Conservation (phyloP, 2,329 filamentous ascomycete species). For the Polytolypa hystricis region DNA sequence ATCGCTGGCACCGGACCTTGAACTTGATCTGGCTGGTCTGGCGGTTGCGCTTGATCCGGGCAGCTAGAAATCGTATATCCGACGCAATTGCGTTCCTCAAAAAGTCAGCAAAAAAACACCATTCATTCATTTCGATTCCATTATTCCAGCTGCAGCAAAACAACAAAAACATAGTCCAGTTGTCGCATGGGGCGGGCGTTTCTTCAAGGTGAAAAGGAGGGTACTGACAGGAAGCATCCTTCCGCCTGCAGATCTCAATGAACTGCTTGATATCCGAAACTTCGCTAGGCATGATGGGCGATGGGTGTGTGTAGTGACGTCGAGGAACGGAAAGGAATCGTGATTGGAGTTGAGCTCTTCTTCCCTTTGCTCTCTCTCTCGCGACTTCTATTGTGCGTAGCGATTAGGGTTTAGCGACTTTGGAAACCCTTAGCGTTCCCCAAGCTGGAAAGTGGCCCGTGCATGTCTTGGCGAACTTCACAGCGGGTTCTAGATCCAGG, state of each 20-base stretch:
- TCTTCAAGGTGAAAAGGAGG: conserved; percentile 7
- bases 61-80: conserved; percentile 44
- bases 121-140: too few relatives aligned
- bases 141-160: too few relatives aligned
- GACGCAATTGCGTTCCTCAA: neutral
- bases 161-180: neutral
- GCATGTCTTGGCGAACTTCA: neutral
- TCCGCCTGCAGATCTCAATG: conserved; percentile 99
- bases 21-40: conserved; percentile 93
- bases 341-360: too few relatives aligned
- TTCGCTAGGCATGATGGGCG: conserved; percentile 95
- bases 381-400: conserved; percentile 10
- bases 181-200: neutral
- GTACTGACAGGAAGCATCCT: conserved; percentile 96
- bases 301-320: conserved; percentile 23
- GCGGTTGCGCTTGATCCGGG: conserved; percentile 93
- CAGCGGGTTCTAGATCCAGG: neutral
- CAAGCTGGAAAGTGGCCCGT: neutral
- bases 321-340: too few relatives aligned
- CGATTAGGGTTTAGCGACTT: conserved; percentile 19
- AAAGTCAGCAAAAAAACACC: too few relatives aligned
- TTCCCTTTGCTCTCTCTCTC: conserved; percentile 2
- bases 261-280: conserved; percentile 99
- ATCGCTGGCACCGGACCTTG: conserved; percentile 97
- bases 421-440: conserved; percentile 12